Evolutionary conservation across 371 early-diverging fungal genomes (phyloP).

Genomic region (Lichtheimia ramosa): DNA sequence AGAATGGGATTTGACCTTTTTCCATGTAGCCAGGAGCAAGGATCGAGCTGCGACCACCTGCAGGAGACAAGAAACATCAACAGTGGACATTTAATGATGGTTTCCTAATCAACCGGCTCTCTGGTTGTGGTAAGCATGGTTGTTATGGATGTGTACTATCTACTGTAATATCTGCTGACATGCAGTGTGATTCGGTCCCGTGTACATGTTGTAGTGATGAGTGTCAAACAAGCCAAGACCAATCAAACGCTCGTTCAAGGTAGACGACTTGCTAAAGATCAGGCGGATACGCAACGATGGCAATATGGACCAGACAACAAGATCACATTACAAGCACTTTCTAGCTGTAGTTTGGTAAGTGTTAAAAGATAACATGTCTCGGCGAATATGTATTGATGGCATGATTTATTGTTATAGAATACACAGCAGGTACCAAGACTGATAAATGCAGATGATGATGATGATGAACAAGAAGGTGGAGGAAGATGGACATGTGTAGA

Average conservation of each 20-base stretch:
- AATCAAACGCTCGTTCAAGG: slow-evolving; percentile 7
- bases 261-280: slow-evolving; percentile 1
- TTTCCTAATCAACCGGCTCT: slow-evolving; percentile 14
- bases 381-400: background rate
- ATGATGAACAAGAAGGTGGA: slow-evolving; percentile 3
- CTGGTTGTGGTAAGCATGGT: slow-evolving; percentile 14
- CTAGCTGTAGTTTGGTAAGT: slow-evolving; percentile 7
- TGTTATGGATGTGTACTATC: background rate
- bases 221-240: slow-evolving; percentile 4
- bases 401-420: slow-evolving; percentile 3
- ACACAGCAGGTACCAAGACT: slow-evolving; percentile 11
- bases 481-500: slow-evolving; percentile 6
- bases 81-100: slow-evolving; percentile 14
- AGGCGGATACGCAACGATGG: slow-evolving; percentile 7
- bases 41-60: slow-evolving; percentile 13
- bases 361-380: background rate
- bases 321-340: background rate
- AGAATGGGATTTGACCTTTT: background rate
- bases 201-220: slow-evolving; percentile 4
- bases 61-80: slow-evolving; percentile 4
- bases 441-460: background rate
- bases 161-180: slow-evolving; percentile 1
- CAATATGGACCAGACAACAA: background rate
- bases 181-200: background rate
- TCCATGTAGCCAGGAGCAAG: slow-evolving; percentile 11